phyloP scores from a whole-genome alignment of 176 grass and related monocot species.

The Ananas comosus region DNA sequence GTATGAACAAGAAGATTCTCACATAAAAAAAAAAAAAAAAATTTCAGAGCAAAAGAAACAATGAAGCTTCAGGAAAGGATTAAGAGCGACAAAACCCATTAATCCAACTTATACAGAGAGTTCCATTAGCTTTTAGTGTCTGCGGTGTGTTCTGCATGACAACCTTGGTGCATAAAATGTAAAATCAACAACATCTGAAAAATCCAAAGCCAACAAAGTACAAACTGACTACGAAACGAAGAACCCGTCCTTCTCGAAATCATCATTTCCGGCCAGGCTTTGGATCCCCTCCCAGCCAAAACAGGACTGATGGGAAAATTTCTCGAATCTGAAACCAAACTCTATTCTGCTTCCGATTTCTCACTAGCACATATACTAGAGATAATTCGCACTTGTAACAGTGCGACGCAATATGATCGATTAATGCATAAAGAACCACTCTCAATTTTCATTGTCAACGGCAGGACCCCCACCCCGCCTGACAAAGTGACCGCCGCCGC shows the following conservation, averaged over 20 bases:
- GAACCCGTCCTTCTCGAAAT: no score
- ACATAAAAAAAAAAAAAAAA: neutral
- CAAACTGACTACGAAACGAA: neutral
- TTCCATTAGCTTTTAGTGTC: neutral
- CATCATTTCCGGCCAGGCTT: no score
- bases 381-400: no score
- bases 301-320: no score
- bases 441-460: neutral
- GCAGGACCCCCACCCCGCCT: constrained; percentile 20
- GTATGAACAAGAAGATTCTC: no score
- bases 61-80: neutral
- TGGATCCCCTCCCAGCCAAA: no score
- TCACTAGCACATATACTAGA: no score
- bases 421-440: no score
- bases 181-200: neutral
- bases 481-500: constrained; percentile 27
- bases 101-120: neutral
- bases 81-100: neutral
- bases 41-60: neutral
- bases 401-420: no score
- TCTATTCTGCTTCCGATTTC: no score
- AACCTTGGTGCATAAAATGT: neutral
- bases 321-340: no score
- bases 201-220: neutral
- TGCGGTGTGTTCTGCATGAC: neutral